Conservation (phyloP, 2,329 filamentous ascomycete genomes). For the Alternaria hordeiaustralica region DNA sequence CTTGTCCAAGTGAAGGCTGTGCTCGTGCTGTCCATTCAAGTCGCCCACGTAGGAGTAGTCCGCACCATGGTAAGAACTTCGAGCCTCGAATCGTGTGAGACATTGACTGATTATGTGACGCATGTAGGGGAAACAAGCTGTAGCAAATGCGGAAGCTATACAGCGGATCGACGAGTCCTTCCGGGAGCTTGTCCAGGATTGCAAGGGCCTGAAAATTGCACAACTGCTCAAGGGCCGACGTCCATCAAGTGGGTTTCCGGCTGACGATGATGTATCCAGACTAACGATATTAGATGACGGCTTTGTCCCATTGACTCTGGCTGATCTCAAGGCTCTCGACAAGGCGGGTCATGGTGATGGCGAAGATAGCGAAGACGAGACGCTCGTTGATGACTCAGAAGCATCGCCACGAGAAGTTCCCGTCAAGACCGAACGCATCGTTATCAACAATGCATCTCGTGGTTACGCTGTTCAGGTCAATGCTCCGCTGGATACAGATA, state of each 20-base stretch:
- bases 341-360: neutral
- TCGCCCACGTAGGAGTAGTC: slow-evolving; percentile 25
- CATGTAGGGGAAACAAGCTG: slow-evolving; percentile 8
- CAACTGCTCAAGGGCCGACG: neutral
- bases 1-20: slow-evolving; percentile 20
- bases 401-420: neutral
- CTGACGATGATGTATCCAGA: neutral
- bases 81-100: neutral
- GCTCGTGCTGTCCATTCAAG: slow-evolving; percentile 20
- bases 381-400: neutral
- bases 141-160: slow-evolving; percentile 21
- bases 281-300: neutral
- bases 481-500: slow-evolving; percentile 17
- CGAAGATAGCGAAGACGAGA: neutral
- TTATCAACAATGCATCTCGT: slow-evolving; percentile 17
- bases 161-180: slow-evolving; percentile 16
- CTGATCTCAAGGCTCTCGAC: neutral
- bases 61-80: slow-evolving; percentile 3
- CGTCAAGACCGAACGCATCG: slow-evolving; percentile 1
- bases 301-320: neutral
- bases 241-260: neutral
- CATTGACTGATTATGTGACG: neutral
- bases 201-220: neutral
- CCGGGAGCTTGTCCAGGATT: neutral
- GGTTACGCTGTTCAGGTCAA: slow-evolving; percentile 25